Base-by-base conservation (phyloP, 2,329 filamentous ascomycete species). In the Pseudopithomyces chartarum region DNA sequence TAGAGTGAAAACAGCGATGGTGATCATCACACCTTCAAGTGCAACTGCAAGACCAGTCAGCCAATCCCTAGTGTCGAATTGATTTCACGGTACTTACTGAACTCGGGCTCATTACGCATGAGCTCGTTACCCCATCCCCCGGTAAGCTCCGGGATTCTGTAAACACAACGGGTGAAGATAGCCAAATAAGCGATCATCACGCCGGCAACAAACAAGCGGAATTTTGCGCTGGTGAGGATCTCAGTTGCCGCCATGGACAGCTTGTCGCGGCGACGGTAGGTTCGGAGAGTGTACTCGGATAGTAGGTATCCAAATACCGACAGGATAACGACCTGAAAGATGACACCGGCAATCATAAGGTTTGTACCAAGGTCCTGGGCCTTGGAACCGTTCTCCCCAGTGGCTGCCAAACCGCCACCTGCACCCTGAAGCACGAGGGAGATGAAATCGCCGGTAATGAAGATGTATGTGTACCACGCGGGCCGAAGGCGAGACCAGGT, bases 391-490 rank as follows among this genome's bases (percentile, higher is more conserved):
- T 60, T 57, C 13, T 79, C 73, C 1, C 82, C 82, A 0, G 80
- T 79, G 0, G 85, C 83, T 1, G 86, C 83, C 44, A 86, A 76
- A 48, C 80, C 85, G 55, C 85, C 85, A 12, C 85, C 85, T 7
- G 78, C 78, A 4, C 83, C 84, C 68, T 88, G 85, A 4, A 87
- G 72, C 12, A 84, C 60, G n/a, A 88, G 79, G n/a, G 81, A 84
- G 52, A 84, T 63, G 40, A 87, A 61, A 61, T 88, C 86, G 64
- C 82, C 85, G n/a, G 75, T 66, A 60, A 87, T 83, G 73, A 88
- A 88, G 57, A 87, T 80, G 69, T 81, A 81, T 11, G 85, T 85
- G 68, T 86, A 87, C 51, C 80, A 70, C 5, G 58, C 62, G 0
- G 73, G 68, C 6, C 59, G 58, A 2, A 77, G 59, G 22, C 68